A percentile compares a stretch with the other conserved stretches of the same genome.
Evolutionary conservation across 371 early-diverging fungal species (phyloP).

Genomic region (Saksenaea vasiformis): DNA sequence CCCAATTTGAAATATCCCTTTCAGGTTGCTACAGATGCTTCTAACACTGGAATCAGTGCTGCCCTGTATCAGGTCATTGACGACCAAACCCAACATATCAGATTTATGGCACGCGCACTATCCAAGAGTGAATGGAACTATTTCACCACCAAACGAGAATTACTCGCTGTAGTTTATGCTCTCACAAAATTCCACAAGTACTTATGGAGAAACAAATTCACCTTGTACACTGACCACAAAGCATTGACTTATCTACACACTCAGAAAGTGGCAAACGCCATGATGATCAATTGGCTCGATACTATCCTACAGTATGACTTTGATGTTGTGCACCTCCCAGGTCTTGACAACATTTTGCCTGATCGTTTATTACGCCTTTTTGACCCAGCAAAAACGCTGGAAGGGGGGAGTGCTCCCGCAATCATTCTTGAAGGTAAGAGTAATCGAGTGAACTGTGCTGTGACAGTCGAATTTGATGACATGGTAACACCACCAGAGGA

Average conservation of each 20-base stretch:
- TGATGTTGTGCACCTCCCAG: constrained; percentile 21
- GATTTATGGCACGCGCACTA: neutral
- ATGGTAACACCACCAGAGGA: constrained; percentile 5
- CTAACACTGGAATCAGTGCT: constrained; percentile 32
- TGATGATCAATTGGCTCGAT: constrained; percentile 27
- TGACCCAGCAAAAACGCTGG: constrained; percentile 16
- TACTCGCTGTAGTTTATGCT: neutral
- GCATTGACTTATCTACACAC: constrained; percentile 20
- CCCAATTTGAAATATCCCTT: constrained; percentile 20
- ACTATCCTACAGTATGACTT: constrained; percentile 24
- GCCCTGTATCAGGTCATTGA: constrained; percentile 7
- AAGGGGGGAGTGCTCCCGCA: constrained; percentile 12
- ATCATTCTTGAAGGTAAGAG: too few relatives aligned
- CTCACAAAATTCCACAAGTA: constrained; percentile 21
- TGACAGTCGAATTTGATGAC: too few relatives aligned
- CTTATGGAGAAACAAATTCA: constrained; percentile 20
- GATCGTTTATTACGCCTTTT: constrained; percentile 22
- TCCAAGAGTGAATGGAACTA: neutral
- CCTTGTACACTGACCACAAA: neutral
- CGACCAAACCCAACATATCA: neutral
- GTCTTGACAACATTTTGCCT: constrained; percentile 20
- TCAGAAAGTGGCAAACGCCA: constrained; percentile 20
- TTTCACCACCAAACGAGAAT: neutral
- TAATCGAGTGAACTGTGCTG: too few relatives aligned
- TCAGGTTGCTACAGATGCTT: constrained; percentile 35